Conservation (phyloP, 1,139 yeast species). For the Blastobotrys elegans region DNA sequence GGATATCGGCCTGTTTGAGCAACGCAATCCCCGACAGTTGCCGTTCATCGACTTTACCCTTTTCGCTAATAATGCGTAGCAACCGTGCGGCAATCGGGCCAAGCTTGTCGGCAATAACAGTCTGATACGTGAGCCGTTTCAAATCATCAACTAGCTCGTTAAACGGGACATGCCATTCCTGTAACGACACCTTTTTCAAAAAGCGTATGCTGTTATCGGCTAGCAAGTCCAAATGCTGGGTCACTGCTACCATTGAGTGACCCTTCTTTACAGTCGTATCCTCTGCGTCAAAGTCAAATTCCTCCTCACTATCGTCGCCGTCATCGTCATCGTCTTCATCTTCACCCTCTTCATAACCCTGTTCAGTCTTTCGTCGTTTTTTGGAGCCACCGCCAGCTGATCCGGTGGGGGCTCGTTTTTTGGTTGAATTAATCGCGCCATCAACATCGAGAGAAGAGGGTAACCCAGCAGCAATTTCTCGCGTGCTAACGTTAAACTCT, state of each 20-base stretch:
- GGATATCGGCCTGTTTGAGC: conserved; percentile 69
- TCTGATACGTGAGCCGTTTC: conserved; percentile 56
- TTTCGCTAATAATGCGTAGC: conserved; percentile 60
- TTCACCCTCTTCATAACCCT: conserved; percentile 28
- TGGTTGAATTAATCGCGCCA: conserved; percentile 19
- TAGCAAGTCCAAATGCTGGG: conserved; percentile 36
- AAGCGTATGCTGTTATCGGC: conserved; percentile 31
- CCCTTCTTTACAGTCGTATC: conserved; percentile 7
- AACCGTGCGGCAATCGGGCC: conserved; percentile 55
- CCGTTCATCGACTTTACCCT: conserved; percentile 78
- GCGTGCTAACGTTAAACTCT: conserved; percentile 32
- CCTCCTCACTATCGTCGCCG: conserved; percentile 41
- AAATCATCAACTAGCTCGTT: conserved; percentile 35
- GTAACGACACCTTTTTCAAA: conserved; percentile 34
- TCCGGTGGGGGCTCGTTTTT: conserved; percentile 13
- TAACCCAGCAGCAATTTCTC: conserved; percentile 30
- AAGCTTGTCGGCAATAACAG: conserved; percentile 44
- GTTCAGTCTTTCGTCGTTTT: conserved; percentile 21
- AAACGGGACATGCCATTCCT: conserved; percentile 41
- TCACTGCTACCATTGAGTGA: conserved; percentile 12
- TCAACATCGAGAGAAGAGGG: conserved; percentile 29
- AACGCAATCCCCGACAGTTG: conserved; percentile 70
- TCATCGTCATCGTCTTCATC: conserved; percentile 43
- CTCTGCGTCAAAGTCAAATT: conserved; percentile 32
- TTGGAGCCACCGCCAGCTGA: neutral